A percentile compares a stretch with the other conserved stretches of the same genome.
Conservation (phyloP, 768 basidiomycete genomes). For the Coprinopsis strossmayeri region DNA sequence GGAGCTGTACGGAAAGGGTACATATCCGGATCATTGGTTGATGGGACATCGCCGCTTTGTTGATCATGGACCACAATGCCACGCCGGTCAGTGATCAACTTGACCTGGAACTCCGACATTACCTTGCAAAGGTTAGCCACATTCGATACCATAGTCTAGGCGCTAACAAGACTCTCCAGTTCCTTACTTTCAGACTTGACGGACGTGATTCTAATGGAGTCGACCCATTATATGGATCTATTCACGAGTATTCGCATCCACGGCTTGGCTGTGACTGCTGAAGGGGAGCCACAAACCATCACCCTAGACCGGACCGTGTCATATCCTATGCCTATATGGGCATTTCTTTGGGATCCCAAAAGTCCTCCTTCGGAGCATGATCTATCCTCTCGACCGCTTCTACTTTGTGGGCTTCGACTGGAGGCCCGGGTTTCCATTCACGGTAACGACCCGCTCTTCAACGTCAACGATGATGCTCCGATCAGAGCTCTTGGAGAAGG, state of each 20-base stretch:
- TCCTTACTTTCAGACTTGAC: too few relatives aligned
- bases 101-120: too few relatives aligned
- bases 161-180: too few relatives aligned
- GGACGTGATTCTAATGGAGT: too few relatives aligned
- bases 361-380: neutral
- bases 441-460: neutral
- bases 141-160: too few relatives aligned
- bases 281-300: neutral
- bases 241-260: neutral
- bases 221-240: too few relatives aligned
- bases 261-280: neutral
- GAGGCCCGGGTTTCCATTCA: neutral
- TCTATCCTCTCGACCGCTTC: neutral
- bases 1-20: too few relatives aligned
- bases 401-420: neutral
- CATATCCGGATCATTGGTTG: too few relatives aligned
- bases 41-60: too few relatives aligned
- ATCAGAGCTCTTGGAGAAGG: neutral
- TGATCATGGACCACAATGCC: too few relatives aligned
- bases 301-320: neutral
- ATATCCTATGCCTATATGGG: neutral
- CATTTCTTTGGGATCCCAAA: neutral
- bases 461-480: neutral
- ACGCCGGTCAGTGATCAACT: too few relatives aligned
- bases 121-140: too few relatives aligned